Base-by-base conservation (phyloP, 1,284 basidiomycete species). In the Sporisorium exsertum region DNA sequence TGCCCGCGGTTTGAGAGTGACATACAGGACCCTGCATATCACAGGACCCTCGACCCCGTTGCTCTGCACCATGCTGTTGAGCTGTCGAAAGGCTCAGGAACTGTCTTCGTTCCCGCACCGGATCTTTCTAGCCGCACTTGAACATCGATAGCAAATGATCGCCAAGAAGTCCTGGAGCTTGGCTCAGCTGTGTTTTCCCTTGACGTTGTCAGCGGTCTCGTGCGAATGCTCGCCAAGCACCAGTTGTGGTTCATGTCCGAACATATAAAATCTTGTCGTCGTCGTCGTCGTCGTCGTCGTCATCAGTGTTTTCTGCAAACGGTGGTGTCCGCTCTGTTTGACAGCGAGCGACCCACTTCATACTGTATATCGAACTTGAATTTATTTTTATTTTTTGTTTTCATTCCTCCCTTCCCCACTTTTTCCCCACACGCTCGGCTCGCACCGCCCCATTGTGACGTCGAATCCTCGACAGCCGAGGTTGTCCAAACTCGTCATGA, bases 401-500 rank as follows among this genome's bases (percentile, higher is more conserved):
- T 22, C 6, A 8, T 20, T 43, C 10, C 10, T 32, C 29, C 5
- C 29, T 20, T 32, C 49, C 49, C 49, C 49, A 33, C 9, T 32
- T 13, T 16, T 47, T 47, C 35, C 8, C 32, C 32, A 12, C n/a
- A n/a, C 5, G 29, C 29, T 32, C 29, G 33, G 13, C n/a, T n/a
- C n/a, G 33, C 7, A 35, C 33, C 7, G 13, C 9, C 33, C 13
- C 3, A 29, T 3, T 3, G 49, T 32, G 49, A 50, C 49, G 27
- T 50, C 27, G 29, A 33, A 32, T 20, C 49, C 49, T 50, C 47
- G 18, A 29, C 47, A 49, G 47, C 47, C 47, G 47, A 49, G 47
- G 47, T 50, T 43, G 40, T 10, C 8, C 40, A n/a, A 20, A n/a
- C 40, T 43, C 40, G 40, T 43, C 27, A 20, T 20, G 49, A 32